Evolutionary conservation across 1,139 yeast species (phyloP).

Genomic region (Taphrina wiesneri): DNA sequence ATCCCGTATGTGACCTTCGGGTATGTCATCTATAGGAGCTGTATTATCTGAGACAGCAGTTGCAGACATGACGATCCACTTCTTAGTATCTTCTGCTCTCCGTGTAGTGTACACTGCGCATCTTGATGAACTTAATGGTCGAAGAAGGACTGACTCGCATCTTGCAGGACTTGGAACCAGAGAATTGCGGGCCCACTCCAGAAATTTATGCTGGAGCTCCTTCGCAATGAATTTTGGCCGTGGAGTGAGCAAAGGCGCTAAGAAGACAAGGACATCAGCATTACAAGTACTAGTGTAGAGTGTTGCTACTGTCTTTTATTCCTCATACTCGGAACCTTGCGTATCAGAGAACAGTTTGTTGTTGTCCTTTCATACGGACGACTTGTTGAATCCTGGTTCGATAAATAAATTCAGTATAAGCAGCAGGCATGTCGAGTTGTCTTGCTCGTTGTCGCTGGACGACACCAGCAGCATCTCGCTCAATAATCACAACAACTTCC

Average conservation of each 20-base stretch:
- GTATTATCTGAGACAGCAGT: constrained; percentile 24
- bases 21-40: constrained; percentile 18
- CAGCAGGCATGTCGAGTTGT: constrained; percentile 14
- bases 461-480: not conserved
- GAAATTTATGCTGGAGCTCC: constrained; percentile 11
- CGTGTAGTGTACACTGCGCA: not conserved
- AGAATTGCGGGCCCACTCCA: not conserved
- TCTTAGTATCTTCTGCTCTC: not conserved
- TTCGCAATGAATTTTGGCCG: not conserved
- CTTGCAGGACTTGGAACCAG: not conserved
- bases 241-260: too few relatives aligned
- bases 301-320: too few relatives aligned
- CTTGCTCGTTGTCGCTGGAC: not conserved
- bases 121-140: not conserved
- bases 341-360: too few relatives aligned
- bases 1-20: constrained; percentile 29
- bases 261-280: too few relatives aligned
- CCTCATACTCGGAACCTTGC: too few relatives aligned
- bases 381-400: too few relatives aligned
- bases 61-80: constrained; percentile 20
- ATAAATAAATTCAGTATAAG: too few relatives aligned
- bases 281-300: too few relatives aligned
- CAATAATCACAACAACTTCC: constrained; percentile 3
- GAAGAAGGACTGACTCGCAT: not conserved
- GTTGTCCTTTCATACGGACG: too few relatives aligned